Percentiles rank a stretch among this genome's conserved stretches.
Conservation (phyloP, 257 asterid genomes). For the Solanum arcanum region DNA sequence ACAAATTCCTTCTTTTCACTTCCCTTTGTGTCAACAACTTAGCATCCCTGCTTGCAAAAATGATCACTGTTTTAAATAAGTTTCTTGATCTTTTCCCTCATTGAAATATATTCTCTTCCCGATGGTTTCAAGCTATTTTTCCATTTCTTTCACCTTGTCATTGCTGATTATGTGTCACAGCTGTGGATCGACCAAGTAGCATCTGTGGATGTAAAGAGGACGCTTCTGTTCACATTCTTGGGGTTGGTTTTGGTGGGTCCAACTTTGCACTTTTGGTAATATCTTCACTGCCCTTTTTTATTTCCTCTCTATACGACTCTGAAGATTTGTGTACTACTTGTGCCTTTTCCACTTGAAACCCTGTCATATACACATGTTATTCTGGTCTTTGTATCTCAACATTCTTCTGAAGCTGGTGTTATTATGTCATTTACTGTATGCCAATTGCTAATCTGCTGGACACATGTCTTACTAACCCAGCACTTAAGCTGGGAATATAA, state of each 20-base stretch:
- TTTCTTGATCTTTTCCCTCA: background rate
- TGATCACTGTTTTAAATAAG: background rate
- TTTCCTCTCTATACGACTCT: background rate
- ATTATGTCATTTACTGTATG: background rate
- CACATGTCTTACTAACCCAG: background rate
- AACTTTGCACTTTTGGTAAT: slow-evolving; percentile 85
- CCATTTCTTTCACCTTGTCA: background rate
- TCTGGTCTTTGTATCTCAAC: background rate
- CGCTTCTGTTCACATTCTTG: slow-evolving; percentile 56
- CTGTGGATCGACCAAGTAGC: slow-evolving; percentile 52
- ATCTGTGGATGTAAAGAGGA: slow-evolving; percentile 66
- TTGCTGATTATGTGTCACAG: slow-evolving; percentile 28
- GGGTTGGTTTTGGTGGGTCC: slow-evolving; percentile 96
- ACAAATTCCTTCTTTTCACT: background rate
- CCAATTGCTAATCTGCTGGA: background rate
- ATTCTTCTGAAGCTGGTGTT: background rate
- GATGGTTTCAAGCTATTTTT: background rate
- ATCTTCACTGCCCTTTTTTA: background rate
- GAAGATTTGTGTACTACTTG: background rate
- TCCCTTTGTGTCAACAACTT: background rate
- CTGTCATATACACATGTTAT: background rate
- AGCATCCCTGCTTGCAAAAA: background rate
- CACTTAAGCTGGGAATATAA: background rate
- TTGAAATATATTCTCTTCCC: background rate
- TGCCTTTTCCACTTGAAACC: background rate